Base-by-base conservation (phyloP, 768 basidiomycete genomes). In the Tricholoma sp. region DNA sequence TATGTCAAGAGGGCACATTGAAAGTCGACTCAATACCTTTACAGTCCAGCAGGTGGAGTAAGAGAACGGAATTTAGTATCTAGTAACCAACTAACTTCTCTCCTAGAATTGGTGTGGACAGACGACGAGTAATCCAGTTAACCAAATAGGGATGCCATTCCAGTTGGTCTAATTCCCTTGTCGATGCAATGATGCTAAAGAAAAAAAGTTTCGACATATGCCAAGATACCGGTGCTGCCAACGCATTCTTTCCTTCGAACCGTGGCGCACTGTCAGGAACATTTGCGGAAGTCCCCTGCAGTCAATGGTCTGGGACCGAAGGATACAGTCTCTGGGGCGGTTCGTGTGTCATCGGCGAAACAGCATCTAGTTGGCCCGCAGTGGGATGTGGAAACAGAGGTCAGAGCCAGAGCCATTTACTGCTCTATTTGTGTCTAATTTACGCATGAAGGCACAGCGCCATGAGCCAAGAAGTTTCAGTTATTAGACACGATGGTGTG, bases 171-270 rank as follows among this genome's bases (percentile, higher is more conserved):
- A 36, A 12, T 41, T 36, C 4, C 6, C 24, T n/a, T 4, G 24
- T 33, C 24, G 41, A 77, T 74, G 67, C 72, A 9, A 55, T 37
- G 20, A 29, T 15, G 18, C 53, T 53, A 12, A 32, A 32, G 42
- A 5, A 18, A 54, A 39, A 2, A 50, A 85, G 83, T 65, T 85
- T 84, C 63, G 83, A 85, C 64, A 76, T 85, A 42, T 85, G 83
- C 63, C 68, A 77, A 50, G 84, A 84, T 57, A 82, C 80, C 9
- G 81, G 83, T 47, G 81, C 78, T 9, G 56, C 78, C 12, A 57
- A 36, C 2, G 73, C 72, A 6, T 85, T 85, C 73, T 85, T 85
- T 78, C 81, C 82, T 0, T 74, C 73, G 0, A 80, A 78, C 0
- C 82, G 79, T 61, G 79, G 78, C 13, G 82, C 83, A 17, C 65